Conservation (phyloP, 768 basidiomycete species). For the Lentinula guzmanii region DNA sequence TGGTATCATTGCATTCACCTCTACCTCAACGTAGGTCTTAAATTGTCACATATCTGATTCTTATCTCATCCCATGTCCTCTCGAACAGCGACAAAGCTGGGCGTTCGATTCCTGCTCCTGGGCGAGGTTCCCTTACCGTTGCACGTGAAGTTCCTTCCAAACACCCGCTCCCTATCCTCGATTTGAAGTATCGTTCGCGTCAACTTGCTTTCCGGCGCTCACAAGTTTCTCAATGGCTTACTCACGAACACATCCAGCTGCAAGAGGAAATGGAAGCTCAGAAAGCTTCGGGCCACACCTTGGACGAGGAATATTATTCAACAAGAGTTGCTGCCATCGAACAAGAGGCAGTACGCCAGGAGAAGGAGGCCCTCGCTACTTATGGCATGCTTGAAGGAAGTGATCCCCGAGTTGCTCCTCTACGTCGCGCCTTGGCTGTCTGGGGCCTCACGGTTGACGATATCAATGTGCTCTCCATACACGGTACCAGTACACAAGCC, state of each 20-base stretch:
- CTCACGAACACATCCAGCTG: conserved; percentile 81
- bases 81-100: conserved; percentile 89
- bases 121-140: conserved; percentile 84
- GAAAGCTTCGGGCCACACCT: conserved; percentile 42
- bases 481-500: conserved; percentile 83
- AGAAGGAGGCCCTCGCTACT: conserved; percentile 86
- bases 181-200: conserved; percentile 83
- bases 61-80: not conserved
- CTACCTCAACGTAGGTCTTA: conserved; percentile 80
- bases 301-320: conserved; percentile 67
- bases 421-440: conserved; percentile 93
- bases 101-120: conserved; percentile 95
- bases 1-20: conserved; percentile 91
- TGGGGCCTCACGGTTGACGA: conserved; percentile 96
- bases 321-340: conserved; percentile 81
- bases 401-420: conserved; percentile 81
- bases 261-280: conserved; percentile 68
- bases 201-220: conserved; percentile 93
- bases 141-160: conserved; percentile 82
- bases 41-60: not conserved
- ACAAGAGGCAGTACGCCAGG: conserved; percentile 84
- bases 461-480: conserved; percentile 84
- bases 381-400: conserved; percentile 94
- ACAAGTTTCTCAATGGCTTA: conserved; percentile 93
- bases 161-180: conserved; percentile 74